These are phyloP conservation scores for Barnettozyma wickerhamii DNA, from an alignment of 805 yeast genomes.

Conservation along the genomic window DNA sequence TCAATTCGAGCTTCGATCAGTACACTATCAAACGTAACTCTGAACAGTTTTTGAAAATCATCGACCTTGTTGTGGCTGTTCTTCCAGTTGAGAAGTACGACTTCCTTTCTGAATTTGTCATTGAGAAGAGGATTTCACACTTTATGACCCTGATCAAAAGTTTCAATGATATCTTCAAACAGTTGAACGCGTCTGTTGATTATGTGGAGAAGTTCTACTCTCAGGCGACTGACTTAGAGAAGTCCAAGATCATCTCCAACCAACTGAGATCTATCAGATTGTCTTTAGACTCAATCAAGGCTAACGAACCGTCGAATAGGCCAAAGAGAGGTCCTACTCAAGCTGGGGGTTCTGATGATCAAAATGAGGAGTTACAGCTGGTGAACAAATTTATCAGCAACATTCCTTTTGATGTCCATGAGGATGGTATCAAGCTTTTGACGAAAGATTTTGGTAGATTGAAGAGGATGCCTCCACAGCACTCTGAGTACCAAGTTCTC, in stretches of 20 bases:
- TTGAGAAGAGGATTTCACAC: conserved; percentile 31
- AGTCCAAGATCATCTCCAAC: conserved; percentile 49
- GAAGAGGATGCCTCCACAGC: conserved; percentile 45
- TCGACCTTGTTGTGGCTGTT: conserved; percentile 47
- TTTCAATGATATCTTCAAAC: conserved; percentile 38
- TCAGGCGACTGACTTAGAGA: conserved; percentile 48
- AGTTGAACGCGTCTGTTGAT: conserved; percentile 27
- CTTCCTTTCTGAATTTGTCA: conserved; percentile 32
- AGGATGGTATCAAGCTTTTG: conserved; percentile 39
- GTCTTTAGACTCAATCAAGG: conserved; percentile 44
- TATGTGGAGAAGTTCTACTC: conserved; percentile 43
- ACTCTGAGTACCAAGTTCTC: conserved; percentile 61
- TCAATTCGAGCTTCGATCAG: conserved; percentile 17
- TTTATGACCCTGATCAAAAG: conserved; percentile 31
- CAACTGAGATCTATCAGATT: conserved; percentile 49
- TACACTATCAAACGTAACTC: conserved; percentile 18
- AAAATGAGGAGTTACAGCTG: conserved; percentile 35
- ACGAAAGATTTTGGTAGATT: conserved; percentile 52
- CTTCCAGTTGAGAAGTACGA: conserved; percentile 45
- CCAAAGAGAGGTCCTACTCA: conserved; percentile 1
- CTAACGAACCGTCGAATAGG: conserved; percentile 9
- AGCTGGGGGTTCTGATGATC: conserved; percentile 10
- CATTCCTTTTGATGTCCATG: conserved; percentile 28
- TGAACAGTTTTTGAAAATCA: conserved; percentile 26
- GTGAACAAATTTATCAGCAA: conserved; percentile 29